Evolutionary conservation across 352 stramenopile species (phyloP).

Genomic region (Pythium graminicola): DNA sequence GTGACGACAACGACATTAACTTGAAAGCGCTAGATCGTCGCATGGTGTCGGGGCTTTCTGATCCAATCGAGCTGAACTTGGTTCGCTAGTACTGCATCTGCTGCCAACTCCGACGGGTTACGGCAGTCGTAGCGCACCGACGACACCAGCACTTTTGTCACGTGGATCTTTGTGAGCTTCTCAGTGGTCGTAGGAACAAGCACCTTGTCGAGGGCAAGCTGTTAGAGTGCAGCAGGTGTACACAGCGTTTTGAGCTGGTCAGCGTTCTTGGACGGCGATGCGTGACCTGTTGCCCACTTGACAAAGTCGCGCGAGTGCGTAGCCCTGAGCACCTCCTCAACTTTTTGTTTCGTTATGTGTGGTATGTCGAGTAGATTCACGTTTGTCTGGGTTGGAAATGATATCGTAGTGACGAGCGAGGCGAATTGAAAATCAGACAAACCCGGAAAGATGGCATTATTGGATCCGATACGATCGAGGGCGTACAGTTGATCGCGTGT

Average conservation of each 20-base stretch:
- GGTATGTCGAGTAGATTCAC: neutral
- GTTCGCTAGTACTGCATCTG: neutral
- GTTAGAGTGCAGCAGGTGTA: neutral
- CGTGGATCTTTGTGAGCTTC: too few species aligned
- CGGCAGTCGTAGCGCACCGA: neutral
- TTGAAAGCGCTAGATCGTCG: neutral
- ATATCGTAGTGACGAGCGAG: neutral
- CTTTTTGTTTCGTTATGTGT: neutral
- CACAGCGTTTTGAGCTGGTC: slow-evolving; percentile 2
- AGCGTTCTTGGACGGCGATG: neutral
- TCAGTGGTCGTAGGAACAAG: too few species aligned
- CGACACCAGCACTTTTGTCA: too few species aligned
- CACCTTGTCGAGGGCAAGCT: neutral
- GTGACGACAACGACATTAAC: neutral
- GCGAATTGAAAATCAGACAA: too few species aligned
- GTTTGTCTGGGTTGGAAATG: neutral
- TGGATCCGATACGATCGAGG: too few species aligned
- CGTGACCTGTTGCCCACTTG: neutral
- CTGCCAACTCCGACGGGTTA: neutral
- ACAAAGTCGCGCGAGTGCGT: neutral
- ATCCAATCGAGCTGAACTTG: neutral
- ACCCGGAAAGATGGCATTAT: too few species aligned
- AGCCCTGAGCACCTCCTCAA: neutral
- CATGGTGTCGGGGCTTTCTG: too few species aligned
- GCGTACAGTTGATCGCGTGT: too few species aligned